phyloP scores from a whole-genome alignment of 1,284 basidiomycete species.

The Ceratobasidium sp. region DNA sequence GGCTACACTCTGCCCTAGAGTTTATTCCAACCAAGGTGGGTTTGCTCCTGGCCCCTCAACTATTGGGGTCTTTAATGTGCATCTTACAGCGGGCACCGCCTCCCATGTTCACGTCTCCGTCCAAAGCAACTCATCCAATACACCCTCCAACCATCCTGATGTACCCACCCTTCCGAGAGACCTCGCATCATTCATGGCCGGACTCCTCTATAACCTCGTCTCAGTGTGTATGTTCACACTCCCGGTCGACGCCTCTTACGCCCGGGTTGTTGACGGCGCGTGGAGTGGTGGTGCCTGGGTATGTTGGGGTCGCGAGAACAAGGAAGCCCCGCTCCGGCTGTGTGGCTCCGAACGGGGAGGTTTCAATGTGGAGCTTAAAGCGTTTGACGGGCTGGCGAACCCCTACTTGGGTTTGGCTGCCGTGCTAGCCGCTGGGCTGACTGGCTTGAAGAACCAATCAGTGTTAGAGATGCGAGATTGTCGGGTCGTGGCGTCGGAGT shows the following conservation, averaged over 20 bases:
- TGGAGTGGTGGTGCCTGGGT: conserved; percentile 77
- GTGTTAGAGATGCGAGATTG: conserved; percentile 61
- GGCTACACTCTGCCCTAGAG: conserved; percentile 74
- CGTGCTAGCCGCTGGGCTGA: conserved; percentile 64
- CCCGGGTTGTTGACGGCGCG: conserved; percentile 71
- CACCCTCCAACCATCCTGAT: conserved; percentile 29
- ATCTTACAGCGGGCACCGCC: conserved; percentile 65
- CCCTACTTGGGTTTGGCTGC: conserved; percentile 65
- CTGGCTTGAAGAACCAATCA: conserved; percentile 59
- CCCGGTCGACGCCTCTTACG: conserved; percentile 72
- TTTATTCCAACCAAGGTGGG: conserved; percentile 61
- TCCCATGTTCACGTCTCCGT: conserved; percentile 75
- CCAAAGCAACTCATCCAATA: conserved; percentile 58
- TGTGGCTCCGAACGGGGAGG: conserved; percentile 51
- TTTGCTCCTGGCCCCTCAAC: neutral
- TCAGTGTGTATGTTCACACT: conserved; percentile 70
- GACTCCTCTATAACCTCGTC: conserved; percentile 69
- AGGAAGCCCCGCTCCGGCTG: conserved; percentile 67
- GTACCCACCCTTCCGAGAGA: conserved; percentile 54
- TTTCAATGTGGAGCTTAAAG: conserved; percentile 73
- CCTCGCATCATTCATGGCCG: conserved; percentile 64
- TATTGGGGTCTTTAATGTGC: conserved; percentile 3
- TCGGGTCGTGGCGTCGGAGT: conserved; percentile 59
- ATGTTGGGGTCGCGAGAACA: conserved; percentile 64
- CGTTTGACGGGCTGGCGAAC: conserved; percentile 70